phyloP scores from a whole-genome alignment of 495 filamentous ascomycete genomes.

The Elaphomyces granulatus region DNA sequence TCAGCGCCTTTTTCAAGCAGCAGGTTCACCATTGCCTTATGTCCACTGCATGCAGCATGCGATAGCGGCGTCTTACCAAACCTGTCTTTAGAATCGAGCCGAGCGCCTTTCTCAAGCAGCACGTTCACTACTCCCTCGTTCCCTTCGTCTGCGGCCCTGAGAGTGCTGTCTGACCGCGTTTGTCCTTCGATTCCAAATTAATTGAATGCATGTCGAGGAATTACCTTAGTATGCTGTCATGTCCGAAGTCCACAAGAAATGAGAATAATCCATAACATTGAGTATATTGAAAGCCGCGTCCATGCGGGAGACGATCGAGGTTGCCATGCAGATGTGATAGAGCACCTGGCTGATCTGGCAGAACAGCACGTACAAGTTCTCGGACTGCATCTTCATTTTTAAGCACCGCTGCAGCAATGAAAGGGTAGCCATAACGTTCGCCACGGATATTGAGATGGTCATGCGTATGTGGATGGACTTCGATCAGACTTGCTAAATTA shows the following conservation, averaged over 20 bases:
- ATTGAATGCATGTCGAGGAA: too few species aligned
- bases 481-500: conserved; percentile 17
- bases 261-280: too few species aligned
- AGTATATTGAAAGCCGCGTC: too few species aligned
- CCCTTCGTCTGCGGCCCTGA: neutral
- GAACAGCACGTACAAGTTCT: too few species aligned
- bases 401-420: conserved; percentile 31
- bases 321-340: too few species aligned
- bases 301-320: too few species aligned
- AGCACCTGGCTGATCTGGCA: too few species aligned
- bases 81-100: neutral
- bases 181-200: too few species aligned
- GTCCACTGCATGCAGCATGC: neutral
- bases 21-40: neutral
- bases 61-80: neutral
- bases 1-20: neutral
- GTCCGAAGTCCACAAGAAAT: too few species aligned
- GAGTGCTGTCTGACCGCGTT: too few species aligned
- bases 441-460: conserved; percentile 16
- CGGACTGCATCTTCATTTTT: conserved; percentile 12
- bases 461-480: conserved; percentile 7
- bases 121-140: neutral
- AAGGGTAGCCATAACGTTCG: conserved; percentile 27
- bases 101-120: neutral
- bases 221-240: too few species aligned